Evolutionary conservation across 208 protist genomes (phyloP).

Genomic region (Tritrichomonas musculus): DNA sequence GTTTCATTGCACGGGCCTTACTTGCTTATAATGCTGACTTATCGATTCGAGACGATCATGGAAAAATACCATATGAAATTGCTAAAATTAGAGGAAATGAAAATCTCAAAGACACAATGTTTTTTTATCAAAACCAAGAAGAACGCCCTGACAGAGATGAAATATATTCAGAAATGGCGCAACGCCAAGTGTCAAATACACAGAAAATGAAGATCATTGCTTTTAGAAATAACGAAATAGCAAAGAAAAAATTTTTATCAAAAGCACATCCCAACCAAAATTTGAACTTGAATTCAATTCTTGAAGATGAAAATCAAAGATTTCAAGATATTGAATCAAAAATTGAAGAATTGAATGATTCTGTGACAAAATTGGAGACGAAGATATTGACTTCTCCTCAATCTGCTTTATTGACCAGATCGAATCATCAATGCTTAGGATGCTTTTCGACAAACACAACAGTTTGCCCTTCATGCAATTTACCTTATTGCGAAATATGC

Average conservation of each 20-base stretch:
- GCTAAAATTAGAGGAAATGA: neutral
- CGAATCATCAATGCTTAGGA: neutral
- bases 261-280: too few relatives aligned
- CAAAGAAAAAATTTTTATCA: neutral
- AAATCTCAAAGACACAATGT: neutral
- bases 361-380: neutral
- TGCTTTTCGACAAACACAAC: neutral
- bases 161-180: neutral
- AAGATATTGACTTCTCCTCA: neutral
- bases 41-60: neutral
- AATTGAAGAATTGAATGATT: neutral
- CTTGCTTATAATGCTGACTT: neutral
- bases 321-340: neutral
- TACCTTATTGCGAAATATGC: neutral
- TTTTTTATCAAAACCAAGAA: neutral
- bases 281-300: too few relatives aligned
- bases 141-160: neutral
- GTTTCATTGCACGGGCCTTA: neutral
- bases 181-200: neutral
- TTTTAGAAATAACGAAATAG: neutral
- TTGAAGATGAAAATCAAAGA: neutral
- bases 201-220: neutral
- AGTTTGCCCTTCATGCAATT: neutral
- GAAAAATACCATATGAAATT: neutral
- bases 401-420: too few relatives aligned